Evolutionary conservation across 345 rosid species (phyloP).

Genomic region (Eucalyptus albens): DNA sequence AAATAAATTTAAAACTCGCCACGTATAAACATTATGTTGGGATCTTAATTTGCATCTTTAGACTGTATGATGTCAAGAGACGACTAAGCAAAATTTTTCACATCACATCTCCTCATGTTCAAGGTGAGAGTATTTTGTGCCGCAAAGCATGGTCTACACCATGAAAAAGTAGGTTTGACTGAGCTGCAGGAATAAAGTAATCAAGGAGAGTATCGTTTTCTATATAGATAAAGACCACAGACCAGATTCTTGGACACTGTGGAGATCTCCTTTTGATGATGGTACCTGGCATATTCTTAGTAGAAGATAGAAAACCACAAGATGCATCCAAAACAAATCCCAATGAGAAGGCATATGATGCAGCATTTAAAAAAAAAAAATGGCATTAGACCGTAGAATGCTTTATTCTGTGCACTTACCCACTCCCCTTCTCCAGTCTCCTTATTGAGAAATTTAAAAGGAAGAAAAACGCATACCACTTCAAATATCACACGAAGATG

Average conservation of each 20-base stretch:
- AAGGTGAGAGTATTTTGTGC: not conserved
- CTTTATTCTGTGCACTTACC: not conserved
- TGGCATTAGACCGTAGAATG: not conserved
- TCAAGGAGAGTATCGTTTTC: not conserved
- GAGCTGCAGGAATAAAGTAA: not conserved
- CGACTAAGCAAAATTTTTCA: not conserved
- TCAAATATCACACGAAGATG: not conserved
- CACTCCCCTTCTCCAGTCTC: not conserved
- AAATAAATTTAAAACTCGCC: not conserved
- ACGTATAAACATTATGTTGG: not conserved
- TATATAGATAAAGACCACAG: not conserved
- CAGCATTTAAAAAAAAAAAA: not conserved
- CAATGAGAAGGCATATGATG: not conserved
- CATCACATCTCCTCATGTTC: not conserved
- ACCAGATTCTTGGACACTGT: not conserved
- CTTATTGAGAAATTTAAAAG: not conserved
- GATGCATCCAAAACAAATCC: not conserved
- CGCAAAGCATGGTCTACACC: not conserved
- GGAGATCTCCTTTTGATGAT: not conserved
- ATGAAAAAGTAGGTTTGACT: not conserved
- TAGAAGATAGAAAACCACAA: not conserved
- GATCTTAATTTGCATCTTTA: not conserved
- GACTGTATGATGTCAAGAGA: not conserved
- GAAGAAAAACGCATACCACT: not conserved
- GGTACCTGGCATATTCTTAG: not conserved